phyloP scores from a whole-genome alignment of 2,329 filamentous ascomycete species.

The Fusarium hostae region DNA sequence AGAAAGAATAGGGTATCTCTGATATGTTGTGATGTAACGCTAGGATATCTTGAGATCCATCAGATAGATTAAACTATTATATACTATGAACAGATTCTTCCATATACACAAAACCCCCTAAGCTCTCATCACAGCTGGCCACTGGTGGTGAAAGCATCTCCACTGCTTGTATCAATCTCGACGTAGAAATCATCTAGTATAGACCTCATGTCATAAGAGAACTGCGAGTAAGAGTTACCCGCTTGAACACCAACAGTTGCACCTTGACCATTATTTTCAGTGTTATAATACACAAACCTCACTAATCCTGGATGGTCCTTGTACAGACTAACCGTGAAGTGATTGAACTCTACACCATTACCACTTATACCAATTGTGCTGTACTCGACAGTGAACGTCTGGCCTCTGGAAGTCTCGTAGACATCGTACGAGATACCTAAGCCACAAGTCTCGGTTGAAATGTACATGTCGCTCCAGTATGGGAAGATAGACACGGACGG shows the following conservation, averaged over 20 bases:
- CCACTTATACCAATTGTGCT: neutral
- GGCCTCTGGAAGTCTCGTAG: neutral
- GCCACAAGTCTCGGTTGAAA: rapidly evolving
- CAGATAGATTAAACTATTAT: neutral
- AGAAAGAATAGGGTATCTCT: neutral
- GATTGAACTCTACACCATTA: rapidly evolving
- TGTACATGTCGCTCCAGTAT: neutral
- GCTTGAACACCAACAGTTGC: neutral
- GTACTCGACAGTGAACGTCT: neutral
- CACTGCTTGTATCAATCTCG: neutral
- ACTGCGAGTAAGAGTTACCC: neutral
- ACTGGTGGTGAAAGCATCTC: rapidly evolving
- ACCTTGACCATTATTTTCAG: rapidly evolving
- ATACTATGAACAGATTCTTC: neutral
- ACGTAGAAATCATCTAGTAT: neutral
- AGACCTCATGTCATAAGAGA: rapidly evolving
- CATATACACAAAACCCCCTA: rapidly evolving
- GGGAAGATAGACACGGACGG: rapidly evolving
- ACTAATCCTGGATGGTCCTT: neutral
- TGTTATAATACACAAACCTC: neutral
- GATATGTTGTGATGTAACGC: neutral
- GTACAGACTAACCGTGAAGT: neutral
- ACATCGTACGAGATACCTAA: neutral
- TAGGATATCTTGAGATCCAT: neutral
- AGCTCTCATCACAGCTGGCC: neutral